A percentile compares a stretch with the other conserved stretches of the same genome.
Evolutionary conservation across 2,329 filamentous ascomycete genomes (phyloP).

Genomic region (Aspergillus melleus): DNA sequence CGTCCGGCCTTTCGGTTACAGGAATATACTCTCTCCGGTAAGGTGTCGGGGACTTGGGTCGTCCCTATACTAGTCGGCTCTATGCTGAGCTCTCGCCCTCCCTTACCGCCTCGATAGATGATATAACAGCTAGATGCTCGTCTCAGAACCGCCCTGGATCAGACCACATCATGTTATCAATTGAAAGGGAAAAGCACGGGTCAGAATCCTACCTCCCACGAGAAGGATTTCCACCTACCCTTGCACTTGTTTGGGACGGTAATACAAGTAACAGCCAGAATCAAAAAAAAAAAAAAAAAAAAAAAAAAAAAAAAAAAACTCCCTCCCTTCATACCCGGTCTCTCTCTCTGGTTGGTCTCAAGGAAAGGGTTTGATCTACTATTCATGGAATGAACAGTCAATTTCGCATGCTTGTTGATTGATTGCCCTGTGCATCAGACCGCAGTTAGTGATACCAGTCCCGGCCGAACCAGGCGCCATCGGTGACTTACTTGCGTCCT

Average conservation of each 20-base stretch:
- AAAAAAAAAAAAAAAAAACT: too few species aligned
- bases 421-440: neutral
- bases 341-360: too few species aligned
- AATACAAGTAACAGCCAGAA: too few species aligned
- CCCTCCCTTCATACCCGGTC: too few species aligned
- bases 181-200: neutral
- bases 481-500: neutral
- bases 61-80: neutral
- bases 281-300: too few species aligned
- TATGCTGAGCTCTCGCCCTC: neutral
- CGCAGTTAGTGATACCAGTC: neutral
- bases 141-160: neutral
- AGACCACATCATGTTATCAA: neutral
- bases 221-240: neutral
- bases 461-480: neutral
- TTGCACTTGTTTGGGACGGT: neutral
- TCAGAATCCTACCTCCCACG: neutral
- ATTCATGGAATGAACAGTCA: neutral
- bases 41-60: too few species aligned
- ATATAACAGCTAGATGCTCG: too few species aligned
- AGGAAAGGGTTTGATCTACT: neutral
- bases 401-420: neutral
- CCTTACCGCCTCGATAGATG: neutral
- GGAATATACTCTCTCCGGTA: neutral
- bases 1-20: neutral